Evolutionary conservation across 192 early-diverging fungal species (phyloP).

Genomic region (Chytriomyces confervae): DNA sequence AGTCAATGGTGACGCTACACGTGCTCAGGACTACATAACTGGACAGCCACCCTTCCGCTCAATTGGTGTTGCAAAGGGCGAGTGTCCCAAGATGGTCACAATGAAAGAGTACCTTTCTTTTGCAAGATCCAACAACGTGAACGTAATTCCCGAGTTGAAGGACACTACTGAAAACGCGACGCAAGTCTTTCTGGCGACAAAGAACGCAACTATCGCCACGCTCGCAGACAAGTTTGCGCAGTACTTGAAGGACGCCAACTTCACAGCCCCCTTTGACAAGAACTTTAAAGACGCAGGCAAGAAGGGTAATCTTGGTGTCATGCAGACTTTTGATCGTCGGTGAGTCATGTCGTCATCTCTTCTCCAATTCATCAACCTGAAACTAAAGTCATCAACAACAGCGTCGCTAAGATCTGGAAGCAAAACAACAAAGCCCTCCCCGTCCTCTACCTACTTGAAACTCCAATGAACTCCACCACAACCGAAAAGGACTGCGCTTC

Average conservation of each 20-base stretch:
- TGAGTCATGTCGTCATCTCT: too few species aligned
- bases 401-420: slow-evolving; percentile 20
- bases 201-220: not conserved
- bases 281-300: not conserved
- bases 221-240: slow-evolving; percentile 17
- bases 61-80: slow-evolving; percentile 12
- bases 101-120: slow-evolving; percentile 23
- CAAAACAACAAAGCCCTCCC: not conserved
- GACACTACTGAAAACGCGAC: slow-evolving; percentile 26
- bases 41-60: slow-evolving; percentile 22
- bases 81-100: slow-evolving; percentile 25
- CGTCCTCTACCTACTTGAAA: slow-evolving; percentile 8
- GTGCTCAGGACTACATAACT: slow-evolving; percentile 4
- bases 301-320: slow-evolving; percentile 12
- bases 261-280: slow-evolving; percentile 15
- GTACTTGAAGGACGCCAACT: not conserved
- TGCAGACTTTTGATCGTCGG: slow-evolving; percentile 24
- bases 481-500: slow-evolving; percentile 12
- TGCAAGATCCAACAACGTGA: slow-evolving; percentile 10
- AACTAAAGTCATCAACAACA: too few species aligned
- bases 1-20: slow-evolving; percentile 9
- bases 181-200: slow-evolving; percentile 9
- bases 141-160: slow-evolving; percentile 35
- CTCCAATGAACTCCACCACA: not conserved
- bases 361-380: too few species aligned